phyloP scores from a whole-genome alignment of 2,329 filamentous ascomycete genomes.

The Talaromyces amestolkiae region DNA sequence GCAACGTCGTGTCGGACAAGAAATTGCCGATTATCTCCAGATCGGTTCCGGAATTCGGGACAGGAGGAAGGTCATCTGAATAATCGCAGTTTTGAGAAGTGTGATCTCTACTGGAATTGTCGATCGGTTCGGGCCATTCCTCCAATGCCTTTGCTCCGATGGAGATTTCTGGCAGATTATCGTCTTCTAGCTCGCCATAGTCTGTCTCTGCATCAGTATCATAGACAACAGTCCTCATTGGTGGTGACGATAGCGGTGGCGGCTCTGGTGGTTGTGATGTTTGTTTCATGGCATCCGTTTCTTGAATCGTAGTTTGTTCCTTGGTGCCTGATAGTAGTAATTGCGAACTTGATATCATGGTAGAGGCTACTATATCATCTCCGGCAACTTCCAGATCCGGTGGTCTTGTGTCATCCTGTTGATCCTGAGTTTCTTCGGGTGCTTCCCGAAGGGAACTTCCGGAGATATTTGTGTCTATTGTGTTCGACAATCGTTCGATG shows the following conservation, averaged over 20 bases:
- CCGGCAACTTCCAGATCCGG: neutral
- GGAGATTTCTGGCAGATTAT: conserved; percentile 19
- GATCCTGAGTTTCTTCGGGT: neutral
- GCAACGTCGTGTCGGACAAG: conserved; percentile 29
- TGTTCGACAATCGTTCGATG: conserved; percentile 17
- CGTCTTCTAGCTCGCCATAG: conserved; percentile 31
- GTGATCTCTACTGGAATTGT: neutral
- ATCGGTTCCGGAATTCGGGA: conserved; percentile 25
- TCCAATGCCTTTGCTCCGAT: neutral
- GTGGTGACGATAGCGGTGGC: conserved; percentile 17
- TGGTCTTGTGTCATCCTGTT: no score
- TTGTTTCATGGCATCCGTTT: neutral
- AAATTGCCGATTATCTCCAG: conserved; percentile 25
- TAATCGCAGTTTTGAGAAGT: conserved; percentile 23
- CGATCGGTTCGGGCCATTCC: conserved; percentile 17
- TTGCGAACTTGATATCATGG: neutral
- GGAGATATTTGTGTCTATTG: neutral
- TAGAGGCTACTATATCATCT: neutral
- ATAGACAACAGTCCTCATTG: conserved; percentile 38
- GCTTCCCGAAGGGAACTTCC: no score
- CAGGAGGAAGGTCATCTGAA: conserved; percentile 34
- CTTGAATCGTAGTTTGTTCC: neutral
- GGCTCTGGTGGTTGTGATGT: neutral
- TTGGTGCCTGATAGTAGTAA: neutral
- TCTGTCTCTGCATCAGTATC: conserved; percentile 44